A percentile compares a stretch with the other conserved stretches of the same genome.
phyloP scores from a whole-genome alignment of 1,284 basidiomycete genomes.

The Papiliotrema terrestris region DNA sequence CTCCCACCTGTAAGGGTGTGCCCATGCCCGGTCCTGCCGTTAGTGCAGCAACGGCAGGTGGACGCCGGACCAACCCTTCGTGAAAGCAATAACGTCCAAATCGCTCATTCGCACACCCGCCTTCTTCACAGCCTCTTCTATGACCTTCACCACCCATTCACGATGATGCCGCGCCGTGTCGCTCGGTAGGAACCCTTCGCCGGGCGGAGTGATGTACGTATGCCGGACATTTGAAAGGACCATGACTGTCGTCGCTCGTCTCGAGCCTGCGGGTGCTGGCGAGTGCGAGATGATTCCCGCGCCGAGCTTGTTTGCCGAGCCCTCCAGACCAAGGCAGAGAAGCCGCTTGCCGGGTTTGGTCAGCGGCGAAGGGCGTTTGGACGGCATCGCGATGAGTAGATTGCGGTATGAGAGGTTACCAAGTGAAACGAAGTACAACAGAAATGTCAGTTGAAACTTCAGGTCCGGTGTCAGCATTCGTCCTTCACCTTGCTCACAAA shows the following conservation, averaged over 20 bases:
- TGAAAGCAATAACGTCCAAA: conserved; percentile 93
- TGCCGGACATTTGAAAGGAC: conserved; percentile 85
- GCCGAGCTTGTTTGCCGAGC: conserved; percentile 98
- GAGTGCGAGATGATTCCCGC: conserved; percentile 87
- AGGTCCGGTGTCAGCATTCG: neutral
- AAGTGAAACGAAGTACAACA: neutral
- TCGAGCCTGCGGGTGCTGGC: conserved; percentile 14
- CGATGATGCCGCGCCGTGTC: conserved; percentile 96
- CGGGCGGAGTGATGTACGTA: conserved; percentile 97
- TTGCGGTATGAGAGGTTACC: neutral
- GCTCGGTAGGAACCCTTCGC: conserved; percentile 91
- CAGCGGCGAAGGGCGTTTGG: conserved; percentile 1
- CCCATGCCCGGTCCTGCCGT: conserved; percentile 92
- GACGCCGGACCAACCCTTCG: conserved; percentile 66
- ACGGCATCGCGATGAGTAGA: neutral
- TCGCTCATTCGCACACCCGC: conserved; percentile 70
- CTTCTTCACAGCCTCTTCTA: conserved; percentile 72
- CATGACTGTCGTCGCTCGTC: conserved; percentile 51
- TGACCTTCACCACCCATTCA: conserved; percentile 82
- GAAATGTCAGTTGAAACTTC: neutral
- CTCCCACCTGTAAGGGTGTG: conserved; percentile 90
- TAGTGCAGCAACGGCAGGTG: neutral
- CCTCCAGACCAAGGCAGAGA: conserved; percentile 75
- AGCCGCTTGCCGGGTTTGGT: conserved; percentile 16
- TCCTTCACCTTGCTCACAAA: neutral